Conservation (phyloP, 495 filamentous ascomycete genomes). For the Daldinia grandis region DNA sequence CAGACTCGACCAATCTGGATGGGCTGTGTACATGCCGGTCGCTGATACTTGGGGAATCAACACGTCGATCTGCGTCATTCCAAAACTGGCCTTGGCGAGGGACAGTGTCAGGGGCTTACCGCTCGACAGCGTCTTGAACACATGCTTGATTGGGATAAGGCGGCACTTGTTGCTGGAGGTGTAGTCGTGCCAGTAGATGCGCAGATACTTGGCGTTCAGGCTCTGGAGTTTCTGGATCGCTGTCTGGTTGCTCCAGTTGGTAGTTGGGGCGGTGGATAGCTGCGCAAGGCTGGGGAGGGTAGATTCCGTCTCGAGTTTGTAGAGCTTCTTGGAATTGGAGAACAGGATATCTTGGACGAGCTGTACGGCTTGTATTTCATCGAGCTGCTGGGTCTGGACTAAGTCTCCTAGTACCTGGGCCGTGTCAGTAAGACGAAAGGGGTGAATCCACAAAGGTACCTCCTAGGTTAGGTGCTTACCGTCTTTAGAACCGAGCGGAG, state of each 20-base stretch:
- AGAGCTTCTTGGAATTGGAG: constrained; percentile 74
- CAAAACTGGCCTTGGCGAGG: constrained; percentile 62
- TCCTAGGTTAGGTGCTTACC: too few relatives aligned
- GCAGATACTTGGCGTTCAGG: constrained; percentile 61
- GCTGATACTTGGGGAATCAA: constrained; percentile 52
- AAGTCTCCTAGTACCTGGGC: constrained; percentile 68
- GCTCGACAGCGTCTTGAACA: constrained; percentile 63
- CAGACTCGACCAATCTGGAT: constrained; percentile 68
- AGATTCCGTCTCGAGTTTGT: constrained; percentile 55
- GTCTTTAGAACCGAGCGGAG: constrained; percentile 77
- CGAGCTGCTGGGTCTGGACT: constrained; percentile 65
- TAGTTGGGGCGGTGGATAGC: constrained; percentile 14
- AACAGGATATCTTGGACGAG: constrained; percentile 71
- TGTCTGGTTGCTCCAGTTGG: constrained; percentile 50
- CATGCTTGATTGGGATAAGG: constrained; percentile 73
- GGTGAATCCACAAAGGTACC: not conserved
- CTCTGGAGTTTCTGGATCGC: constrained; percentile 23
- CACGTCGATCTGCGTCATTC: constrained; percentile 67
- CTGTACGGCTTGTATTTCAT: constrained; percentile 63
- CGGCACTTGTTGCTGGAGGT: constrained; percentile 74
- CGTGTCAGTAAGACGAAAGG: not conserved
- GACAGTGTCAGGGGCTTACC: constrained; percentile 60
- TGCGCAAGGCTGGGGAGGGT: constrained; percentile 8
- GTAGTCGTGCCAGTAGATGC: constrained; percentile 83
- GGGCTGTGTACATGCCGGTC: constrained; percentile 67